These are phyloP conservation scores for Amborella trichopoda DNA, from an alignment of 164 flowering plant species.

Conservation along the genomic window DNA sequence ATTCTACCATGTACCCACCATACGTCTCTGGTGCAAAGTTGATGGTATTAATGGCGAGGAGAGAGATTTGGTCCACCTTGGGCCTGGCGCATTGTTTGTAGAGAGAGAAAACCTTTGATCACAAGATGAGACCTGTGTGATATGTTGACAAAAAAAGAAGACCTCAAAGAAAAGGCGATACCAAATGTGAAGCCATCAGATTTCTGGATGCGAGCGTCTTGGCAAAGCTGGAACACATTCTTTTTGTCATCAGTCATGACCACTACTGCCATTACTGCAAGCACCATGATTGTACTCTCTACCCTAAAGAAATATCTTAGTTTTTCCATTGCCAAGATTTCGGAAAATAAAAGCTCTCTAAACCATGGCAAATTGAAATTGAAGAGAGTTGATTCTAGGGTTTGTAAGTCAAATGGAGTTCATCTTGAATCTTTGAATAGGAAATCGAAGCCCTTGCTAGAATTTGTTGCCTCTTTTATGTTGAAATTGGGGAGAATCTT, in stretches of 20 bases:
- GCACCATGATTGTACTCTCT: too few relatives aligned
- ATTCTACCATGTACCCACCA: constrained; percentile 96
- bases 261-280: background rate
- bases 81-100: constrained; percentile 46
- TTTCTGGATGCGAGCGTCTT: constrained; percentile 46
- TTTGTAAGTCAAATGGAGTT: too few relatives aligned
- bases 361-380: too few relatives aligned
- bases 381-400: too few relatives aligned
- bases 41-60: constrained; percentile 67
- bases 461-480: too few relatives aligned
- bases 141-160: constrained; percentile 30
- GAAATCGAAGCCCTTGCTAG: too few relatives aligned
- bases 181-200: constrained; percentile 86
- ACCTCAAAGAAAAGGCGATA: constrained; percentile 44
- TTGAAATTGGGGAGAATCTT: too few relatives aligned
- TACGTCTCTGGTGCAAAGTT: constrained; percentile 43
- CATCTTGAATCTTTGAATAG: too few relatives aligned
- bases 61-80: constrained; percentile 93
- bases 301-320: too few relatives aligned
- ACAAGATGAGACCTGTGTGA: constrained; percentile 57
- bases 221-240: constrained; percentile 34
- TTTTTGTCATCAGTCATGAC: constrained; percentile 28
- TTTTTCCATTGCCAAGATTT: too few relatives aligned
- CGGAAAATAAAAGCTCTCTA: too few relatives aligned
- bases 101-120: constrained; percentile 56